Base-by-base conservation (phyloP, 352 stramenopile species). In the Globisporangium apiculatum region DNA sequence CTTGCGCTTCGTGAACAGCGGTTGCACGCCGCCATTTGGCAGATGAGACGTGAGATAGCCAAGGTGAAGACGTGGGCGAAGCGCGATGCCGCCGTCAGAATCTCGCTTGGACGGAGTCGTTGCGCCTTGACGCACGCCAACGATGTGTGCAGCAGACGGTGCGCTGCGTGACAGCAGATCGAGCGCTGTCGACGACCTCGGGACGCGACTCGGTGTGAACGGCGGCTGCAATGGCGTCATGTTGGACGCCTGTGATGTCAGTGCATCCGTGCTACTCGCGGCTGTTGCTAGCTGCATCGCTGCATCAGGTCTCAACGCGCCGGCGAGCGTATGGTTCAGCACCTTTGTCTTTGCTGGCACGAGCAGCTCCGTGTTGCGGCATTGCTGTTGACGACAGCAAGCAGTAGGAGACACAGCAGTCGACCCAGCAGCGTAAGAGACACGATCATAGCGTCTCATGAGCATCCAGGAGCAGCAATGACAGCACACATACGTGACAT, bases 331-430 rank as follows among this genome's bases (percentile, higher is more conserved):
- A 15, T 69, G 74, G 65, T 87, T 78, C 12, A 79, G 72, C 4
- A 84, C 67, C 75, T 84, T 86, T 50, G 89, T 89, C 62, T 83
- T 89, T 11, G 78, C 76, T 1, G 78, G 83, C 18, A 78, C 69
- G 40, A 86, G 84, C 9, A 69, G 74, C 35, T 91, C 80, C 1
- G 76, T 89, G 45, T 91, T 91, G 43, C 69, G 73, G 51, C 79
- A 91, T 68, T 85, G 71, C 67, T 75, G 40, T 40, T 1, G 1
- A 48, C 45, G 12, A 48, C 6, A 17, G 35, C 18, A 18, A 50
- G 7, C 62, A 40, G 46, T 48, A 50, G 46, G 43, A 58, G 35
- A n/a, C 36, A 38, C 5, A 56, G 4, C 41, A 62, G 0, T 12
- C 40, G 11, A 43, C 40, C 0, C 40, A 3, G 24, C 24, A 31